phyloP scores from a whole-genome alignment of 306 rosid genomes.

The Cicer arietinum region DNA sequence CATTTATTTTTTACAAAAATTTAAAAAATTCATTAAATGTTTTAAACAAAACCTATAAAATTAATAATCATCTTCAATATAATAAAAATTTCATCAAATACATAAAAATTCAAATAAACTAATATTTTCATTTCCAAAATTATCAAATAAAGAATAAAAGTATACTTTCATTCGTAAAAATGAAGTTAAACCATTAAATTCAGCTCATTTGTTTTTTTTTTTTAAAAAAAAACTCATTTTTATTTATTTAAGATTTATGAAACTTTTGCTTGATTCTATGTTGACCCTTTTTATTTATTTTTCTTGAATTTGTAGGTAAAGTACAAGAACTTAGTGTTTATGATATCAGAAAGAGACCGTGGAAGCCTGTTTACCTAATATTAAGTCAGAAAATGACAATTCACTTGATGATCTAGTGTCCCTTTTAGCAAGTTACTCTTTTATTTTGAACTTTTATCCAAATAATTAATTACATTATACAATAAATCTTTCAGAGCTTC shows the following conservation, averaged over 20 bases:
- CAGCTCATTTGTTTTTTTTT: neutral
- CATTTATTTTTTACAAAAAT: too few relatives aligned
- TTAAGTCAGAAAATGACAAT: slow-evolving; percentile 66
- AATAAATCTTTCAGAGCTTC: too few relatives aligned
- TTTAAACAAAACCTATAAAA: too few relatives aligned
- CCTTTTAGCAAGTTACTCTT: slow-evolving; percentile 57
- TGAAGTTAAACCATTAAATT: slow-evolving; percentile 47
- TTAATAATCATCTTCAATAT: too few relatives aligned
- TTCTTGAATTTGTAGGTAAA: slow-evolving; percentile 50
- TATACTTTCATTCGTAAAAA: slow-evolving; percentile 53
- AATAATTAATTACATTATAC: too few relatives aligned
- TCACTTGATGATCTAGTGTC: slow-evolving; percentile 76
- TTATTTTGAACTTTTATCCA: neutral
- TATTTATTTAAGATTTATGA: neutral
- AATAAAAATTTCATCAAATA: too few relatives aligned
- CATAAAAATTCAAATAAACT: too few relatives aligned
- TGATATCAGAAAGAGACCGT: slow-evolving; percentile 78
- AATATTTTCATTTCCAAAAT: too few relatives aligned
- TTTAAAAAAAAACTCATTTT: too few relatives aligned
- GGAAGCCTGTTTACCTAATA: slow-evolving; percentile 70
- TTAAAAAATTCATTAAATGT: too few relatives aligned
- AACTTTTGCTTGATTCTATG: slow-evolving; percentile 17
- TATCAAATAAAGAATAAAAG: too few relatives aligned
- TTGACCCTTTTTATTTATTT: slow-evolving; percentile 38
- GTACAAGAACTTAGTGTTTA: slow-evolving; percentile 70